phyloP scores from a whole-genome alignment of 2,329 filamentous ascomycete species.

The Aspergillus viridinutans region DNA sequence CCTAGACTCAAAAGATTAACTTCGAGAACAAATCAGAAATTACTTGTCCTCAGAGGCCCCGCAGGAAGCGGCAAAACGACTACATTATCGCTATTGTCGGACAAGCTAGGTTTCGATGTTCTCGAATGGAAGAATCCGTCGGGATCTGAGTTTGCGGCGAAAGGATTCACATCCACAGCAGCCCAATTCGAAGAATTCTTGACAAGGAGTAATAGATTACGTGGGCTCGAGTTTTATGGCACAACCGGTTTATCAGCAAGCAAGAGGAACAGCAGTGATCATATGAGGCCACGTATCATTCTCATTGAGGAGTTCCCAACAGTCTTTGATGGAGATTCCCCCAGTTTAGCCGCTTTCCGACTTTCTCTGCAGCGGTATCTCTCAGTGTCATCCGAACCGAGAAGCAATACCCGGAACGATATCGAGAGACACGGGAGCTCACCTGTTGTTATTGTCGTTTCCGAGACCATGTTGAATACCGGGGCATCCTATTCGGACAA shows the following conservation, averaged over 20 bases:
- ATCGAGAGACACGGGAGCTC: constrained; percentile 45
- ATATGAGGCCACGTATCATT: constrained; percentile 53
- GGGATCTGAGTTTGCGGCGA: constrained; percentile 54
- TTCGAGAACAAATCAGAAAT: constrained; percentile 50
- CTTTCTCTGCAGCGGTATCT: constrained; percentile 71
- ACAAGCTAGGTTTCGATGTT: constrained; percentile 70
- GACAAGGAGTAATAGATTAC: constrained; percentile 73
- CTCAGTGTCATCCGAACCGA: constrained; percentile 52
- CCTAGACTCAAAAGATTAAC: neutral
- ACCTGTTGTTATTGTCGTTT: constrained; percentile 84
- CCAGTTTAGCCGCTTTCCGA: constrained; percentile 66
- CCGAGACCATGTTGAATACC: constrained; percentile 82
- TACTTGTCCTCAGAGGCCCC: constrained; percentile 82
- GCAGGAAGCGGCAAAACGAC: constrained; percentile 93
- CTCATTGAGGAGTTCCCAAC: constrained; percentile 80
- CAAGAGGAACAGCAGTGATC: neutral
- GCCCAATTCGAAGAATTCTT: constrained; percentile 91
- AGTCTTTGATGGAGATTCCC: constrained; percentile 64
- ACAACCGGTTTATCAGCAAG: constrained; percentile 1
- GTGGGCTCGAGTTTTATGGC: constrained; percentile 56
- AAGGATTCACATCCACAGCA: constrained; percentile 65
- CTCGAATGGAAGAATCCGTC: constrained; percentile 88
- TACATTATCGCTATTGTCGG: constrained; percentile 72
- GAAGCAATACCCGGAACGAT: constrained; percentile 17
- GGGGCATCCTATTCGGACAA: constrained; percentile 82